Evolutionary conservation across 2,329 filamentous ascomycete species (phyloP).

Genomic region (Aureobasidium melanogenum): DNA sequence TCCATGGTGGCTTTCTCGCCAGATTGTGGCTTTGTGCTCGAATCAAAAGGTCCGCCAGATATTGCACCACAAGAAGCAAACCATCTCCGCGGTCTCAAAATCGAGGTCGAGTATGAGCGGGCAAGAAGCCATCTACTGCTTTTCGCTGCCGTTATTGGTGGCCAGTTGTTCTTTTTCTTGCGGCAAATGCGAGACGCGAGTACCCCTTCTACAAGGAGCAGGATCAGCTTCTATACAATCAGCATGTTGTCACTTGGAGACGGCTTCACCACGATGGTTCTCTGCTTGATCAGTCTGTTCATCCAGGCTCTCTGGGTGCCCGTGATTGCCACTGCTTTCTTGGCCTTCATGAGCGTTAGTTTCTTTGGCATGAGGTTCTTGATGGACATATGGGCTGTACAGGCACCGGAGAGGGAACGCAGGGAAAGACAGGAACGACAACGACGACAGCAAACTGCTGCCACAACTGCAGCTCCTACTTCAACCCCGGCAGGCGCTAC

Average conservation of each 20-base stretch:
- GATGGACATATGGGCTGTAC: slow-evolving; percentile 59
- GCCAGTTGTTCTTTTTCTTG: slow-evolving; percentile 49
- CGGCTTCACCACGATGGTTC: slow-evolving; percentile 46
- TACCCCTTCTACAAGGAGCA: slow-evolving; percentile 55
- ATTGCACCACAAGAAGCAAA: slow-evolving; percentile 41
- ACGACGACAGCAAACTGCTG: slow-evolving; percentile 6
- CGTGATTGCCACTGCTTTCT: slow-evolving; percentile 47
- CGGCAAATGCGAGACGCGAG: slow-evolving; percentile 56
- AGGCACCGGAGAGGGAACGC: slow-evolving; percentile 41
- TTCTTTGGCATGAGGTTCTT: slow-evolving; percentile 58
- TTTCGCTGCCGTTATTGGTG: slow-evolving; percentile 40
- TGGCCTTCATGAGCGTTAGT: slow-evolving; percentile 51
- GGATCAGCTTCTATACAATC: slow-evolving; percentile 56
- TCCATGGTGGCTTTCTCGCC: slow-evolving; percentile 55
- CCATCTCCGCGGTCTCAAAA: slow-evolving; percentile 49
- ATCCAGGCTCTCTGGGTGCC: slow-evolving; percentile 47
- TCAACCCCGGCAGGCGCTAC: background rate
- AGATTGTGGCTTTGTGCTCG: slow-evolving; percentile 57
- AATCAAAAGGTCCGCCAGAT: slow-evolving; percentile 51
- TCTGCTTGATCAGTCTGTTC: slow-evolving; percentile 48
- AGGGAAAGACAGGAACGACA: slow-evolving; percentile 27
- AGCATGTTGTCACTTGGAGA: slow-evolving; percentile 54
- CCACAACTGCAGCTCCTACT: slow-evolving; percentile 8
- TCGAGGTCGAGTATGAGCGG: slow-evolving; percentile 40
- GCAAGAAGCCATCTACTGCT: slow-evolving; percentile 46